A percentile compares a stretch with the other conserved stretches of the same genome.
phyloP scores from a whole-genome alignment of 345 rosid genomes.

The Linum lewisii region DNA sequence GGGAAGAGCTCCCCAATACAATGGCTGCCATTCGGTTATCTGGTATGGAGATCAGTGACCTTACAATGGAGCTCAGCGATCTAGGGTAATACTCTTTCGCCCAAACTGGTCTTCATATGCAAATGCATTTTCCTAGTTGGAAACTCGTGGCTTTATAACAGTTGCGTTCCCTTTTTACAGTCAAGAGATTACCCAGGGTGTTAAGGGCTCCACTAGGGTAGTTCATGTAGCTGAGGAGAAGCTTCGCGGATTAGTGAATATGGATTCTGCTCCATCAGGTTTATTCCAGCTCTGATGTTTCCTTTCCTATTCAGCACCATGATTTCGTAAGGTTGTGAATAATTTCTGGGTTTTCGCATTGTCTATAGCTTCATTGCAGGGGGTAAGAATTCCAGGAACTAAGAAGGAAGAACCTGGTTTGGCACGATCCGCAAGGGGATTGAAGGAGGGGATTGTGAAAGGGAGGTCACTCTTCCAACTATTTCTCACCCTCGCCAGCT shows the following conservation, averaged over 20 bases:
- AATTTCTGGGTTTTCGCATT: constrained; percentile 48
- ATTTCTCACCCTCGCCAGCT: constrained; percentile 34
- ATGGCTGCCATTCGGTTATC: constrained; percentile 90
- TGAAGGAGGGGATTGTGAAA: constrained; percentile 56
- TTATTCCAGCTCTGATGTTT: constrained; percentile 1
- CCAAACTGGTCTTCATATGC: neutral
- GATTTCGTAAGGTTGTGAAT: constrained; percentile 8
- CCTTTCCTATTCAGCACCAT: neutral
- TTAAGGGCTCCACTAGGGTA: constrained; percentile 62
- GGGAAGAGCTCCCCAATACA: constrained; percentile 88
- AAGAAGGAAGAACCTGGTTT: constrained; percentile 33
- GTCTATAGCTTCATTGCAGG: constrained; percentile 66
- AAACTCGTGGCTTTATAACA: neutral
- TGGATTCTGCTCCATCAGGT: constrained; percentile 37
- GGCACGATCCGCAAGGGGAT: constrained; percentile 47
- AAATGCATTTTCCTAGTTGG: neutral
- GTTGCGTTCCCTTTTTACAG: constrained; percentile 21
- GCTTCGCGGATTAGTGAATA: constrained; percentile 45
- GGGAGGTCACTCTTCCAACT: constrained; percentile 51
- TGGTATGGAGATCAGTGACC: constrained; percentile 92
- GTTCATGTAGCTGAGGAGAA: constrained; percentile 85
- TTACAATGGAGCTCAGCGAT: constrained; percentile 86
- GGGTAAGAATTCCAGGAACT: constrained; percentile 26
- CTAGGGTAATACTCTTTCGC: constrained; percentile 44
- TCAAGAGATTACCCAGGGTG: constrained; percentile 78